Evolutionary conservation across 2,329 filamentous ascomycete genomes (phyloP), one percentile per base, ranked within the genome.

Genomic region (Beauveria rudraprayagi): DNA sequence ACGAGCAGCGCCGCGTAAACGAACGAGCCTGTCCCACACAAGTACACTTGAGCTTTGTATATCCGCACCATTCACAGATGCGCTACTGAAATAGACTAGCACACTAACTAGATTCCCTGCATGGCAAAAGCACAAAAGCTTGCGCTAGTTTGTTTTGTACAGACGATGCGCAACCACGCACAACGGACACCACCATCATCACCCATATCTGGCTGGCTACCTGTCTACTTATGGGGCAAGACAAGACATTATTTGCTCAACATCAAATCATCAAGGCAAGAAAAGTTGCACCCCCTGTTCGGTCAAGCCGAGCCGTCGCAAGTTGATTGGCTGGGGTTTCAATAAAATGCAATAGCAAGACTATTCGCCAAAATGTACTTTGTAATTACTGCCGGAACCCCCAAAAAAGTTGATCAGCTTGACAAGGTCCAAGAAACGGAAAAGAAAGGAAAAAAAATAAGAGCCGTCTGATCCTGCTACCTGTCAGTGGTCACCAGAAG

Each of bases 241-340:
- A 40, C 50, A 53, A 53, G 28, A 24, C 50, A 53, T 53, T 53
- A 53, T 22, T 22, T 22, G 19, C 50, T 41, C 50, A 53, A 53
- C 34, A 22, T 53, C 28, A 53, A 53, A n/a, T 43, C 16, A 17
- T 43, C 16, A 43, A 43, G 2, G 28, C 30, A 24, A 51, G 19
- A 53, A 41, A 24, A 19, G 30, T 14, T 34, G 30, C 30, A 16
- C 50, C 52, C 52, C 52, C 40, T 28, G 22, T 34, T 34, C 37
- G 40, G 19, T 17, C 24, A 30, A 56, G 41, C 19, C 53, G 40
- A 24, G 53, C 11, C 16, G 40, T 41, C 22, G 41, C 41, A 30
- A 10, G 37, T 56, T 56, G 40, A 56, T 56, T 56, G 53, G 53
- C 51, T 22, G 37, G 51, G 22, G 53, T 56, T 56, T 56, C 53